A percentile compares a stretch with the other conserved stretches of the same genome.
These are phyloP conservation scores for Phytophthora melonis DNA, from an alignment of 352 stramenopile genomes.

Conservation along the genomic window DNA sequence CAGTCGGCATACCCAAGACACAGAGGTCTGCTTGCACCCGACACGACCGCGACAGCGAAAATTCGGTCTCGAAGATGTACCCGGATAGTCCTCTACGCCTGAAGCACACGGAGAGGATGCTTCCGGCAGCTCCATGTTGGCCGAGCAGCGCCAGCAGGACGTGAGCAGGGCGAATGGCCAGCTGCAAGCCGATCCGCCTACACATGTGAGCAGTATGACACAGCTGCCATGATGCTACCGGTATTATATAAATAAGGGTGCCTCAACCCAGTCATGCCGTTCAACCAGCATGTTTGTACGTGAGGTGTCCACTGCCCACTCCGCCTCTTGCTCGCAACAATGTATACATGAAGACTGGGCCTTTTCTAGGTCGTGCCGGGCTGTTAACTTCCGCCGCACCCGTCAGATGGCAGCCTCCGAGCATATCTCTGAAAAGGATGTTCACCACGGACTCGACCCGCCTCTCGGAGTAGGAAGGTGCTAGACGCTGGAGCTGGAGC, in stretches of 20 bases:
- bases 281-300: background rate
- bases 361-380: background rate
- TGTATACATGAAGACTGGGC: background rate
- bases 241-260: background rate
- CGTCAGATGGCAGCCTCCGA: conserved; percentile 22
- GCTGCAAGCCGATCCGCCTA: background rate
- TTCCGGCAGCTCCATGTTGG: background rate
- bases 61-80: background rate
- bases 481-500: background rate
- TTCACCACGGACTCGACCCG: conserved; percentile 16
- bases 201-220: conserved; percentile 17
- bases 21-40: background rate
- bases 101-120: background rate
- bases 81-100: no score
- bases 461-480: conserved; percentile 6
- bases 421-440: conserved; percentile 39
- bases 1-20: background rate
- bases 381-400: conserved; percentile 1
- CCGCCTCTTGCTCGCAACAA: background rate
- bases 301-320: background rate
- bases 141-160: conserved; percentile 1
- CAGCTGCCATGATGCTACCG: background rate
- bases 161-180: conserved; percentile 1
- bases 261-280: background rate
- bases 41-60: background rate